Evolutionary conservation across 768 basidiomycete genomes (phyloP), one percentile per base, ranked within the genome.

Genomic region (Leccinum uliginosum): DNA sequence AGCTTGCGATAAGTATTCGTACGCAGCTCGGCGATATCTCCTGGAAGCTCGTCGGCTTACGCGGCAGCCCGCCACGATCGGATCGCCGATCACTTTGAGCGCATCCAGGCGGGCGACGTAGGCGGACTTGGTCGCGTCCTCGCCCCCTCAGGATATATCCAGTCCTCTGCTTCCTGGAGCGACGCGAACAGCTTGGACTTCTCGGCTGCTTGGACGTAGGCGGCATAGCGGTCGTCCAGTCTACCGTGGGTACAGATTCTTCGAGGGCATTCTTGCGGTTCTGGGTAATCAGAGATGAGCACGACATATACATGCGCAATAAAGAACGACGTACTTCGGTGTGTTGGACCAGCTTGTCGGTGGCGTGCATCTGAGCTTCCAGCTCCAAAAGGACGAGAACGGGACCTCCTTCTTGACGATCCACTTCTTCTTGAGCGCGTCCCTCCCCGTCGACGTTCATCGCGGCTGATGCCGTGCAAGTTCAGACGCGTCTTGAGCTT

Each of bases 221-320:
- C 50, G 17, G 86, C 85, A 67, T 91, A 97, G 51, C 89, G 84
- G 51, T 88, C 91, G 38, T 98, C 95, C 58, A 99, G 83, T 77
- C 96, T 96, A 73, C 83, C 78, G 45, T 93, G 90, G 67, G 82
- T 93, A 73, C 98, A 95, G 75, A 98, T 76, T 98, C 96, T 76
- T 99, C 96, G n/a, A 99, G 85, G 6, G 95, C 94, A 70, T 99
- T 99, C 78, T 98, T 99, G 74, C 91, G 86, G 74, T 98, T 91
- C 93, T 96, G 14, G 10, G 3, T 4, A n/a, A 27, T 27, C 27
- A 27, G 5, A 14, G 12, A 6, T 53, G 23, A 43, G 52, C 19
- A 10, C 11, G 26, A 26, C 49, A 34, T 10, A 50, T 60, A 34
- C 63, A 60, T 53, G 53, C 38, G 26, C 24, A 35, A 6, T 23